Base-by-base conservation (phyloP, 2,329 filamentous ascomycete species). In the Sphaerulina musiva region DNA sequence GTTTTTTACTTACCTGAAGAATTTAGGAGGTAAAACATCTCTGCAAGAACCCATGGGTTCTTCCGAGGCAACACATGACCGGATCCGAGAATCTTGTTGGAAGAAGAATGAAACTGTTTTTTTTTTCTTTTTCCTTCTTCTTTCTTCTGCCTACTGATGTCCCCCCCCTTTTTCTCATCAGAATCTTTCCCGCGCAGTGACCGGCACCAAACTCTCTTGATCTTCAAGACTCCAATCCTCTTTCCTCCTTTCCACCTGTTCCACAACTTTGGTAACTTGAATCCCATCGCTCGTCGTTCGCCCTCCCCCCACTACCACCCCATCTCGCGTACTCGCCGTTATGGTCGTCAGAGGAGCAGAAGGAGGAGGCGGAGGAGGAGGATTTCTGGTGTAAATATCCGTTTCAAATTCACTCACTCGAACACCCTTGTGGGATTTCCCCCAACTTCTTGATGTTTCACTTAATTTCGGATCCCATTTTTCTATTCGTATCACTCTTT, bases 261-360 rank as follows among this genome's bases (percentile, higher is more conserved):
- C 52, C 26, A 54, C 46, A 6, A 50, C 42, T 6, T 46, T 54
- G 6, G 52, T 54, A 34, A 50, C 52, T 23, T 49, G 50, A 14
- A 54, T 54, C 4, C 48, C 46, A 10, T 49, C 47, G 14, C 2
- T 20, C 2, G 20, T 20, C 7, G 31, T 17, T 17, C 14, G 14
- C 14, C 14, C 14, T 17, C 1, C 14, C 14, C 14, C 14, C 14
- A 17, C 14, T 17, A 17, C 14, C 14, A 17, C 14, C 14, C 14
- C 14, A 17, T 17, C 14, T 17, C 14, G 14, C 14, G 14, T 17
- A 17, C 14, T 17, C 14, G 14, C 14, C 14, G 14, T 17, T 17
- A 4, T 20, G 1, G 20, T 20, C 7, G 31, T 17, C 12, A 23
- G 17, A 2, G 20, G 46, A 17, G 14, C 1, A 17, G 14, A 17